A percentile compares a stretch with the other conserved stretches of the same genome.
These are phyloP conservation scores for Globisporangium uncinulatum DNA, from an alignment of 352 stramenopile species.

Conservation along the genomic window DNA sequence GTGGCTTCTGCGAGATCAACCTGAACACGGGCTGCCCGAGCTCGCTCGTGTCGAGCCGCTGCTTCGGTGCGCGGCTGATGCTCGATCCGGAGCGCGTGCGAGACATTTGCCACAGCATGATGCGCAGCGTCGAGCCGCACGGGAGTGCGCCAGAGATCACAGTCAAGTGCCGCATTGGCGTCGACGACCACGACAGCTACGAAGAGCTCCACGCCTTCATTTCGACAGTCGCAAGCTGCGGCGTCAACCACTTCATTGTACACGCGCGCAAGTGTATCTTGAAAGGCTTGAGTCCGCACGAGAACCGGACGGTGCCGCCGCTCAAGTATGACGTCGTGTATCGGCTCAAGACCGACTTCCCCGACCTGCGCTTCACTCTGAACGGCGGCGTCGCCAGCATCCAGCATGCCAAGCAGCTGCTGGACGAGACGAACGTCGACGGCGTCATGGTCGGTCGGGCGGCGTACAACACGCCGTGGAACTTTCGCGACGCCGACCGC, in stretches of 20 bases:
- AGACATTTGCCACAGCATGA: constrained; percentile 89
- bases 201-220: constrained; percentile 93
- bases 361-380: constrained; percentile 94
- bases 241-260: constrained; percentile 96
- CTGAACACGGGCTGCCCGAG: constrained; percentile 96
- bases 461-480: constrained; percentile 87
- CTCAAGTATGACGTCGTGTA: constrained; percentile 95
- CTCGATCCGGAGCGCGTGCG: constrained; percentile 92
- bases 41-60: constrained; percentile 65
- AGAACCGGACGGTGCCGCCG: constrained; percentile 97
- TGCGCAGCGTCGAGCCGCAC: constrained; percentile 26
- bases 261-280: constrained; percentile 98
- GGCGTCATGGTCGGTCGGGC: constrained; percentile 90
- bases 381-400: constrained; percentile 96
- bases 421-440: constrained; percentile 73
- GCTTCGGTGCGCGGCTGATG: constrained; percentile 98
- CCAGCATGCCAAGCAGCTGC: constrained; percentile 83
- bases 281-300: constrained; percentile 92
- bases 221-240: constrained; percentile 77
- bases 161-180: constrained; percentile 98
- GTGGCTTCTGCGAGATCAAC: constrained; percentile 93
- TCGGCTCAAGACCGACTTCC: constrained; percentile 93
- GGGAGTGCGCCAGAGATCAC: constrained; percentile 71
- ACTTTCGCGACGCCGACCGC: constrained; percentile 82
- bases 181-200: constrained; percentile 93